Evolutionary conservation across 129 eudicot genomes (phyloP), one percentile per base, ranked within the genome.

Genomic region (Solidago caesia): DNA sequence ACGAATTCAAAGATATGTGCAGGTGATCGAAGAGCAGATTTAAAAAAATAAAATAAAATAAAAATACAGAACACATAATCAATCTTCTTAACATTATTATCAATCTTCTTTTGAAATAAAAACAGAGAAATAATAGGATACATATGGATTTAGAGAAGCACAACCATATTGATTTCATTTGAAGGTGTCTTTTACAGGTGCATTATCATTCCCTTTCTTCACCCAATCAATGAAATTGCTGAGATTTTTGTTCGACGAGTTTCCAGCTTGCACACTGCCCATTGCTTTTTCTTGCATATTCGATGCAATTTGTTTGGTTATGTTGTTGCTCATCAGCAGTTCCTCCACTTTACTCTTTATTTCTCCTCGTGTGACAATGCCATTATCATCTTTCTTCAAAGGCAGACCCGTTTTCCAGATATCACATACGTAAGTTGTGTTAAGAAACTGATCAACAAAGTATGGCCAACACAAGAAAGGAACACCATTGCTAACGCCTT

Each of bases 381-480:
- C 85, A n/a, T 8, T 52, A 7, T 84, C 87, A 64, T 86, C 80
- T 74, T 73, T 73, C 5, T 78, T 72, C 58, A 89, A 77, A 16
- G 71, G 80, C 70, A 91, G 29, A 3, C 97, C 96, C 11, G 72
- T 75, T 33, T 81, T 81, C 95, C 92, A 91, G 2, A 72, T 72
- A 70, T 91, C 89, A 58, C 80, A 78, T 25, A 88, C 72, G 53
- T 88, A 91, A 11, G 55, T 80, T 75, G 57, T 66, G 74, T 88
- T 88, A 12, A 82, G 52, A 68, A 78, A 79, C 64, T 91, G 97
- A 73, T 91, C 95, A 1, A 85, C 85, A 76, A 84, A 88, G 71
- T 88, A 91, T 12, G 94, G 95, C 92, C 95, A 88, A 48, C 97
- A 91, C 66, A 91, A 61, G 64, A 88, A 84, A 25, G 89, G 92